Conservation (phyloP, 768 basidiomycete species). For the Collybiopsis luxurians region DNA sequence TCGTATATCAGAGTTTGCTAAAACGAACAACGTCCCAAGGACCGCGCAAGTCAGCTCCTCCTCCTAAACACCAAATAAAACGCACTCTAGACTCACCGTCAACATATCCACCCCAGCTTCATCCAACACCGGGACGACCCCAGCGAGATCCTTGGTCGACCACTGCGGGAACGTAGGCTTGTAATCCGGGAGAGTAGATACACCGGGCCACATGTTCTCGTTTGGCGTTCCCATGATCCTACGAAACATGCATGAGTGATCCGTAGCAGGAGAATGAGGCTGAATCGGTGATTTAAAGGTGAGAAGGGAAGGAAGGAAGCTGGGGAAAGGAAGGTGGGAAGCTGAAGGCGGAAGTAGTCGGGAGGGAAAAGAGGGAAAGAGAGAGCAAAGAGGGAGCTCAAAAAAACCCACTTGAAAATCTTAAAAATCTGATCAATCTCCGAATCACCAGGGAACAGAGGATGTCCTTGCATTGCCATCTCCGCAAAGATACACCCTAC, state of each 20-base stretch:
- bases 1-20: slow-evolving; percentile 81
- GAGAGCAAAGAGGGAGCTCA: neutral
- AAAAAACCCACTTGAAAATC: slow-evolving; percentile 80
- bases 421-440: slow-evolving; percentile 99
- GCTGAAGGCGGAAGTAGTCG: too few relatives aligned
- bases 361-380: neutral
- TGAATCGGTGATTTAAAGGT: too few relatives aligned
- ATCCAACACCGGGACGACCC: slow-evolving; percentile 69
- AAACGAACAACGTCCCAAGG: too few relatives aligned
- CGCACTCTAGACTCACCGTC: slow-evolving; percentile 40
- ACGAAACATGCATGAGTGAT: slow-evolving; percentile 9
- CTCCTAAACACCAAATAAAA: neutral
- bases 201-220: slow-evolving; percentile 90
- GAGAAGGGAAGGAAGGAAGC: too few relatives aligned
- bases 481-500: slow-evolving; percentile 99
- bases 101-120: slow-evolving; percentile 78
- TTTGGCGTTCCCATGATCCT: slow-evolving; percentile 94
- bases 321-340: too few relatives aligned
- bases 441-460: slow-evolving; percentile 97
- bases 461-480: slow-evolving; percentile 89
- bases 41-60: too few relatives aligned
- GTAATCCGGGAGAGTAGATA: slow-evolving; percentile 87
- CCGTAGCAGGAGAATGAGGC: neutral
- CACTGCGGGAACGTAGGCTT: slow-evolving; percentile 97
- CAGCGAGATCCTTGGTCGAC: slow-evolving; percentile 70